A percentile compares a stretch with the other conserved stretches of the same genome.
phyloP scores from a whole-genome alignment of 2,329 filamentous ascomycete genomes.

The Grosmannia penicillata region DNA sequence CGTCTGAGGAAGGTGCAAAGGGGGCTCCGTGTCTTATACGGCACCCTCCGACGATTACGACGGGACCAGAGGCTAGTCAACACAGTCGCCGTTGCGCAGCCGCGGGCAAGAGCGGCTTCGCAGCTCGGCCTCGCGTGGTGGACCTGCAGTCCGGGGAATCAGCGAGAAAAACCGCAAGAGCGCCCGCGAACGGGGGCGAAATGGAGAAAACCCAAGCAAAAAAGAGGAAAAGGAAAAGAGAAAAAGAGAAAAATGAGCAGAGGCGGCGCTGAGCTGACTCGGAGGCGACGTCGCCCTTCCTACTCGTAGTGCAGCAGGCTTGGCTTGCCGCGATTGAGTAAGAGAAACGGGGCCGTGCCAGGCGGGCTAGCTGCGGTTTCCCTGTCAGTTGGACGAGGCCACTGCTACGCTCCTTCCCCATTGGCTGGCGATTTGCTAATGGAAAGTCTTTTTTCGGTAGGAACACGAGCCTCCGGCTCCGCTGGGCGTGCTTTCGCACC shows the following conservation, averaged over 20 bases:
- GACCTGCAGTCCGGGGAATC: neutral
- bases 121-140: neutral
- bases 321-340: constrained; percentile 6
- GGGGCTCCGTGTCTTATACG: too few species aligned
- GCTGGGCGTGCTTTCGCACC: neutral
- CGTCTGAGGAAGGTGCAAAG: neutral
- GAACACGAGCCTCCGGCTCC: neutral
- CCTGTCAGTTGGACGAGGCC: constrained; percentile 6
- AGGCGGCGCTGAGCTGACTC: neutral
- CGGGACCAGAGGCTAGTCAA: too few species aligned
- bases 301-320: neutral
- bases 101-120: constrained; percentile 1
- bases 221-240: neutral
- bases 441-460: neutral
- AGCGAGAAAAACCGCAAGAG: neutral
- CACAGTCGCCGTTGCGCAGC: too few species aligned
- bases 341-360: constrained; percentile 2
- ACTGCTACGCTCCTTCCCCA: neutral
- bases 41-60: too few species aligned
- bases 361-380: neutral
- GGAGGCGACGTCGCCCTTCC: neutral
- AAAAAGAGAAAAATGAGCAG: neutral
- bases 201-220: neutral
- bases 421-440: constrained; percentile 11
- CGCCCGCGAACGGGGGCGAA: neutral